Conservation (phyloP, 208 protist genomes). For the Porcisia deanei region DNA sequence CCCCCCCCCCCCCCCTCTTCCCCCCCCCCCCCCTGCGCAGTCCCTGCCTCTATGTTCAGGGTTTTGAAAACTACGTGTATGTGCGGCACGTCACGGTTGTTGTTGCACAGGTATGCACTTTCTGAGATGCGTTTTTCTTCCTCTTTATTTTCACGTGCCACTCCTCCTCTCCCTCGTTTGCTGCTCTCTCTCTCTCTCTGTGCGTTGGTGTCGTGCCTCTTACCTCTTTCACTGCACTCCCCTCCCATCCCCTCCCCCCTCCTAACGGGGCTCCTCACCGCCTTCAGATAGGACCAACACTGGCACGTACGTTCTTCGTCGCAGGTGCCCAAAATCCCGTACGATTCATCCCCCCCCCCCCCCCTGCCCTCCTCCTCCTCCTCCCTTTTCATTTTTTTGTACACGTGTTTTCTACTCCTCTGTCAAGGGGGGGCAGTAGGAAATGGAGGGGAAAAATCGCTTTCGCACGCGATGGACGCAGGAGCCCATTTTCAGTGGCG, state of each 20-base stretch:
- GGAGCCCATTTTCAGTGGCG: slow-evolving; percentile 85
- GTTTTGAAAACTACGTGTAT: too few relatives aligned
- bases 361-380: too few relatives aligned
- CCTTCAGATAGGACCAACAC: not conserved
- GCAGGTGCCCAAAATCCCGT: not conserved
- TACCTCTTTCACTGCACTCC: not conserved
- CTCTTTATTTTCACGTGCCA: not conserved
- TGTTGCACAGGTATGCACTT: not conserved
- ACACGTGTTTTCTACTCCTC: not conserved
- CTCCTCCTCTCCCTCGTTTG: not conserved
- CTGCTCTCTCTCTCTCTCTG: not conserved
- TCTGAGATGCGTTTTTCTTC: too few relatives aligned
- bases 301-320: not conserved
- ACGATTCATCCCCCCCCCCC: not conserved
- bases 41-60: too few relatives aligned
- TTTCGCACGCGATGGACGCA: slow-evolving; percentile 86
- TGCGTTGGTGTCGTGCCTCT: too few relatives aligned
- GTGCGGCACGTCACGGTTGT: not conserved
- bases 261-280: not conserved
- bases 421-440: not conserved
- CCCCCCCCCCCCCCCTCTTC: too few relatives aligned
- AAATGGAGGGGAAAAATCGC: slow-evolving; percentile 90
- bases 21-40: too few relatives aligned
- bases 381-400: too few relatives aligned
- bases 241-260: too few relatives aligned